Evolutionary conservation across 345 rosid genomes (phyloP).

Genomic region (Orychophragmus violaceus): DNA sequence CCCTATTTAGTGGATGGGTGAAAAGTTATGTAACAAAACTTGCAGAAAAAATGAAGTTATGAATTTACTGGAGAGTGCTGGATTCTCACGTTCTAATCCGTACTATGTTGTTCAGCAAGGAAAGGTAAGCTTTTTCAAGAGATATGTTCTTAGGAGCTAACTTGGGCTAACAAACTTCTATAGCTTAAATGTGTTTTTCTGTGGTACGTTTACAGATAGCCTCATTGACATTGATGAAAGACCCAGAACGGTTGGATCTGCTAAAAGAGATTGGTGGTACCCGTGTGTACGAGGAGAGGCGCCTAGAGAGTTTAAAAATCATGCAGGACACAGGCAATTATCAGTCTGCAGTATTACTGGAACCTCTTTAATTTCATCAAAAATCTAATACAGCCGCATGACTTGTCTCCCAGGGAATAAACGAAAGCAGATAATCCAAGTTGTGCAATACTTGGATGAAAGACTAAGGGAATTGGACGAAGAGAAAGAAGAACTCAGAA

Average conservation of each 20-base stretch:
- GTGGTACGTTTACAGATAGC: conserved; percentile 60
- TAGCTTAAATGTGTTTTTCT: not conserved
- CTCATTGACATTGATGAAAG: conserved; percentile 92
- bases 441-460: conserved; percentile 93
- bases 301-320: conserved; percentile 91
- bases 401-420: conserved; percentile 60
- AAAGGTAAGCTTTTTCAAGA: conserved; percentile 39
- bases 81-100: conserved; percentile 96
- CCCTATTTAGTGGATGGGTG: not conserved
- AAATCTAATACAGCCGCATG: not conserved
- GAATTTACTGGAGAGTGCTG: conserved; percentile 97
- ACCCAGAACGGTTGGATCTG: conserved; percentile 83
- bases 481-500: conserved; percentile 93
- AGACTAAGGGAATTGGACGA: conserved; percentile 86
- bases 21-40: conserved; percentile 8
- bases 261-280: conserved; percentile 97
- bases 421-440: conserved; percentile 92
- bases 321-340: conserved; percentile 93
- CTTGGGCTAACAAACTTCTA: not conserved
- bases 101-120: conserved; percentile 99
- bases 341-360: not conserved
- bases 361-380: conserved; percentile 11
- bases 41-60: conserved; percentile 89
- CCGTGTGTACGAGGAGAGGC: conserved; percentile 95
- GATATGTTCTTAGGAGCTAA: too few species aligned